Conservation (phyloP, 78 protist genomes). For the Thecamonas trahens region DNA sequence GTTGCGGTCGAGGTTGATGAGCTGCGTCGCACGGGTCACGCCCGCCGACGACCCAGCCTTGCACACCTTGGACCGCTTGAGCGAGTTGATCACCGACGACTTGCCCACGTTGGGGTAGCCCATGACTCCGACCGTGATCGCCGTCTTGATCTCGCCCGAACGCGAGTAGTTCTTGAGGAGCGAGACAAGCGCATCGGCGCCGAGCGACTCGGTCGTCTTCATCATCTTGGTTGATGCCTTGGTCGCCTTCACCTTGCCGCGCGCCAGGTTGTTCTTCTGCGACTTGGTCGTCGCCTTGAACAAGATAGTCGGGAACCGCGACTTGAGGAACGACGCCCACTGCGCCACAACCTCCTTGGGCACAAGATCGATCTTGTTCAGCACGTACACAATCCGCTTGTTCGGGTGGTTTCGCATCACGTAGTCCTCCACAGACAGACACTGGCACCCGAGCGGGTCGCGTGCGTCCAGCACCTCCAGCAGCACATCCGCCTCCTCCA, state of each 20-base stretch:
- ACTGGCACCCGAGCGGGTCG: constrained; percentile 98
- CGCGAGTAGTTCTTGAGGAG: constrained; percentile 76
- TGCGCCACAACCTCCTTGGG: constrained; percentile 61
- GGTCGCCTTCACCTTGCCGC: background rate
- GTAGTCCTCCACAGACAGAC: constrained; percentile 67
- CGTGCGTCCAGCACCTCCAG: constrained; percentile 95
- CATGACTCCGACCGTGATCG: constrained; percentile 82
- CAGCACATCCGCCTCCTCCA: constrained; percentile 85
- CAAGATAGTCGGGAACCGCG: constrained; percentile 72
- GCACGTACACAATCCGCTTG: constrained; percentile 76
- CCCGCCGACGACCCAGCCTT: constrained; percentile 83
- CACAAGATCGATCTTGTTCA: constrained; percentile 88
- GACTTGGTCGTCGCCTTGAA: constrained; percentile 71
- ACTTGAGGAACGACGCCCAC: constrained; percentile 70
- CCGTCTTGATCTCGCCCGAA: constrained; percentile 55
- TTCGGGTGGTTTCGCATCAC: constrained; percentile 14
- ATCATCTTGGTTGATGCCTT: background rate
- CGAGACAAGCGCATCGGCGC: constrained; percentile 54
- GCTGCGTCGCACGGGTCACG: constrained; percentile 69
- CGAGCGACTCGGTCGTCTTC: constrained; percentile 12
- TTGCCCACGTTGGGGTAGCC: constrained; percentile 98
- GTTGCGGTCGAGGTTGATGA: constrained; percentile 69
- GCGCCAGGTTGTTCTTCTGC: constrained; percentile 43
- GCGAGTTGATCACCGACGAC: constrained; percentile 87
- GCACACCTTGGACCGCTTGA: constrained; percentile 80